phyloP scores from a whole-genome alignment of 495 filamentous ascomycete genomes.

The Astrothelium subdiscretum region DNA sequence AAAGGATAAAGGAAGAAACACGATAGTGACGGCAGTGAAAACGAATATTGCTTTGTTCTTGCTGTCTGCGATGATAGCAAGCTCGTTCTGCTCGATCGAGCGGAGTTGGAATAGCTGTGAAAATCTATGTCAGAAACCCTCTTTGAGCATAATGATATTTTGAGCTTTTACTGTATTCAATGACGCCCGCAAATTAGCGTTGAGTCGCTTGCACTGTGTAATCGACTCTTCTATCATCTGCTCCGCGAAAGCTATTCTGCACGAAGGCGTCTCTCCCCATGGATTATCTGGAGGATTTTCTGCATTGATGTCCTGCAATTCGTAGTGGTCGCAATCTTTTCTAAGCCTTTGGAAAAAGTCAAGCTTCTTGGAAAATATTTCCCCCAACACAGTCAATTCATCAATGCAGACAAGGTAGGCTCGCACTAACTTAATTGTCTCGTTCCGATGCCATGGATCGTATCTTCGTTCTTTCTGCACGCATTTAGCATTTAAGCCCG shows the following conservation, averaged over 20 bases:
- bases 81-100: conserved; percentile 25
- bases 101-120: conserved; percentile 22
- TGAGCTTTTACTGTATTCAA: neutral
- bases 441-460: conserved; percentile 21
- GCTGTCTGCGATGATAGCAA: conserved; percentile 21
- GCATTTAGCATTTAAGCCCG: neutral
- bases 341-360: conserved; percentile 19
- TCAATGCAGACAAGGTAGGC: conserved; percentile 21
- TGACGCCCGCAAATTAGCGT: neutral
- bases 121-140: neutral
- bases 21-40: conserved; percentile 23
- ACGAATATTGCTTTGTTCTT: conserved; percentile 25
- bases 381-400: conserved; percentile 17
- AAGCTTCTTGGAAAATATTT: conserved; percentile 17
- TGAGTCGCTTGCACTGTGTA: neutral
- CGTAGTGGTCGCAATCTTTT: conserved; percentile 19
- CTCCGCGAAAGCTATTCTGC: neutral
- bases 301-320: conserved; percentile 14
- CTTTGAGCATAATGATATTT: neutral
- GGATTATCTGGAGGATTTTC: neutral
- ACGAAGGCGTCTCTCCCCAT: neutral
- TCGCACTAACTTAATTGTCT: conserved; percentile 22
- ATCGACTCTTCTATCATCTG: neutral
- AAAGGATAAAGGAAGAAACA: conserved; percentile 10
- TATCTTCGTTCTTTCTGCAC: conserved; percentile 18